Evolutionary conservation across 2,329 filamentous ascomycete species (phyloP).

Genomic region (Sporothrix pallida): DNA sequence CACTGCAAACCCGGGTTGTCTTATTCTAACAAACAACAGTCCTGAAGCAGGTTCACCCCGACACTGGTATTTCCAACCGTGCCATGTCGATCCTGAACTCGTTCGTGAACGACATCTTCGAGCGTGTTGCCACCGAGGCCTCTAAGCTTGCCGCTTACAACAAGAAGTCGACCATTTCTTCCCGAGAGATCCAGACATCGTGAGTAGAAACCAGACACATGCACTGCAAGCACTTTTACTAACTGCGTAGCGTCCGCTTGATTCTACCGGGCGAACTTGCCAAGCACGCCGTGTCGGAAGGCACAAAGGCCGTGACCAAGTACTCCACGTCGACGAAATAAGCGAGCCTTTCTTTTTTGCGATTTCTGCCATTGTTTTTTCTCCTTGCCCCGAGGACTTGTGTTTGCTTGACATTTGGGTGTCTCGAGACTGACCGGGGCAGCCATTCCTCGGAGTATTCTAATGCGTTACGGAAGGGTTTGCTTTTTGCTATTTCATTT

Average conservation of each 20-base stretch:
- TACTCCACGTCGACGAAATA: constrained; percentile 99
- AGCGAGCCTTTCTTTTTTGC: constrained; percentile 53
- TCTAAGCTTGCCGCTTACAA: constrained; percentile 99
- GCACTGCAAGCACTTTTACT: constrained; percentile 43
- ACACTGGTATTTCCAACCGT: constrained; percentile 99
- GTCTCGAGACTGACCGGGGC: constrained; percentile 61
- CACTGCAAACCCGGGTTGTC: no score
- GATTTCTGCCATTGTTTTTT: constrained; percentile 53
- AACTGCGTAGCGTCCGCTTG: constrained; percentile 76
- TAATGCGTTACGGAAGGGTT: constrained; percentile 78
- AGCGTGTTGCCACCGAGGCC: constrained; percentile 97
- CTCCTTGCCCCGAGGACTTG: constrained; percentile 46
- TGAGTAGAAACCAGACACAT: constrained; percentile 48
- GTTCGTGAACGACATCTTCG: constrained; percentile 99
- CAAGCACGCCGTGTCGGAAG: constrained; percentile 99
- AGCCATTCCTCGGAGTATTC: constrained; percentile 60
- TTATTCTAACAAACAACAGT: constrained; percentile 59
- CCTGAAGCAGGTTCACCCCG: constrained; percentile 99
- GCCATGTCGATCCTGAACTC: constrained; percentile 99
- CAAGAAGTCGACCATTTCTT: constrained; percentile 99
- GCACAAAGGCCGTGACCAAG: constrained; percentile 99
- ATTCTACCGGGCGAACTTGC: constrained; percentile 98
- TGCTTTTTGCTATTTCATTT: constrained; percentile 60
- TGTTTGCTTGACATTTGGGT: constrained; percentile 63
- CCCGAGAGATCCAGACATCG: constrained; percentile 98